A percentile compares a stretch with the other conserved stretches of the same genome.
Conservation (phyloP, 176 grass and related monocot genomes). For the Panicum miliaceum region DNA sequence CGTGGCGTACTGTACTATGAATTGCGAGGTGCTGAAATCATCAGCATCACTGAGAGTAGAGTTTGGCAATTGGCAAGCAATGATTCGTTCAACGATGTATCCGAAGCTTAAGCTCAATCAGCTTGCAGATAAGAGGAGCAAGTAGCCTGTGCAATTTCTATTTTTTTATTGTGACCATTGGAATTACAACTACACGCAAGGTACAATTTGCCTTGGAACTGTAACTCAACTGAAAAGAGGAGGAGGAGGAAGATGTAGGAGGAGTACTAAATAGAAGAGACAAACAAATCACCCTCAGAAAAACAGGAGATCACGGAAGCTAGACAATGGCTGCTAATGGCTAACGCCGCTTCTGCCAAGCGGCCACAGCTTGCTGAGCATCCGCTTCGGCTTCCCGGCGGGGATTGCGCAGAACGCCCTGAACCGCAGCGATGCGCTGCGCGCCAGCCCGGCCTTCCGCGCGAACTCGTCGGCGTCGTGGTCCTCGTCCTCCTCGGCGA, state of each 20-base stretch:
- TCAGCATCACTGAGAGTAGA: background rate
- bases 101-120: background rate
- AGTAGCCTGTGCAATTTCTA: slow-evolving; percentile 45
- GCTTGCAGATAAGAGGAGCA: background rate
- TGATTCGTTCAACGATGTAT: background rate
- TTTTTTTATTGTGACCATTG: slow-evolving; percentile 32
- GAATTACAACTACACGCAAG: slow-evolving; percentile 44
- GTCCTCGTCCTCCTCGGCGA: slow-evolving; percentile 64
- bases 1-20: background rate
- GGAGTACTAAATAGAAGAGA: background rate
- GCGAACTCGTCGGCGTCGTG: slow-evolving; percentile 58
- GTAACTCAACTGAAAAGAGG: background rate
- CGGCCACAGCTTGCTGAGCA: slow-evolving; percentile 81
- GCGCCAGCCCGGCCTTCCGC: slow-evolving; percentile 58
- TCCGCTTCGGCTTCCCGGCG: slow-evolving; percentile 66
- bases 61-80: background rate
- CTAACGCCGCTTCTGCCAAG: slow-evolving; percentile 68
- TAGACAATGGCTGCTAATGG: background rate
- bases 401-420: slow-evolving; percentile 88
- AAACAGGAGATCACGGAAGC: background rate
- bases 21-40: background rate
- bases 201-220: slow-evolving; percentile 38
- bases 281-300: slow-evolving; percentile 28
- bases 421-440: slow-evolving; percentile 77
- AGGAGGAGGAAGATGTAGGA: background rate